Base-by-base conservation (phyloP, 2,329 filamentous ascomycete genomes). In the Epichloe gansuensis region DNA sequence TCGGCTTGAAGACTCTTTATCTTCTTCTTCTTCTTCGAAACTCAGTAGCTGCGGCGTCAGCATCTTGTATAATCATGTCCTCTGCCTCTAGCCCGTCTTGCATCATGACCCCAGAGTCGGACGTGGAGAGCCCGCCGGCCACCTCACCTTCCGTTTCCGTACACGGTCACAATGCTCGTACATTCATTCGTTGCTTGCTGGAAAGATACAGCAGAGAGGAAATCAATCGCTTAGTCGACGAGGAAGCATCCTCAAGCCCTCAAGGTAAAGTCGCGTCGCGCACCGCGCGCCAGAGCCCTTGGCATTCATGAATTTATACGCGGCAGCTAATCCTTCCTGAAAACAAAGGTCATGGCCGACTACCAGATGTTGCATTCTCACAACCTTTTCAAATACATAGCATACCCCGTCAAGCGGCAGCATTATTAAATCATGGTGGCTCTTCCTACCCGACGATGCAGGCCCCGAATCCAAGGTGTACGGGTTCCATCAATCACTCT, bases 81-180 rank as follows among this genome's bases (percentile, higher is more conserved):
- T 44, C 44, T 21, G 48, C 48, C 42, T 57, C 56, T 23, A 58
- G 56, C 50, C 55, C 56, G 28, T 44, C 49, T 41, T 52, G 51
- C 39, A 55, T 54, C 35, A 57, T 55, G 55, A 55, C 56, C 7
- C 53, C 53, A 47, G 56, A 58, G 46, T 58, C 56, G 41, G 56
- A 57, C 12, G 21, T 52, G 21, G 54, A 54, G 31, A 57, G 55
- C 39, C 47, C 53, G 35, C 34, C 28, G n/a, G 38, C 53, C 17
- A 34, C 46, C 3, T 54, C 56, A 47, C 51, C 56, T 23, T 46
- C 35, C 17, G 4, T 52, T 23, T 46, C 35, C 17, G 4, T 52
- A 2, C 50, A 53, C 8, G 52, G 37, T 4, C 47, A 52, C 3
- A 48, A 57, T 38, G 23, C 39, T 48, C 55, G 56, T 23, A 17